These are phyloP conservation scores for Penicillium sp. DNA, from an alignment of 2,329 filamentous ascomycete genomes.

Conservation along the genomic window DNA sequence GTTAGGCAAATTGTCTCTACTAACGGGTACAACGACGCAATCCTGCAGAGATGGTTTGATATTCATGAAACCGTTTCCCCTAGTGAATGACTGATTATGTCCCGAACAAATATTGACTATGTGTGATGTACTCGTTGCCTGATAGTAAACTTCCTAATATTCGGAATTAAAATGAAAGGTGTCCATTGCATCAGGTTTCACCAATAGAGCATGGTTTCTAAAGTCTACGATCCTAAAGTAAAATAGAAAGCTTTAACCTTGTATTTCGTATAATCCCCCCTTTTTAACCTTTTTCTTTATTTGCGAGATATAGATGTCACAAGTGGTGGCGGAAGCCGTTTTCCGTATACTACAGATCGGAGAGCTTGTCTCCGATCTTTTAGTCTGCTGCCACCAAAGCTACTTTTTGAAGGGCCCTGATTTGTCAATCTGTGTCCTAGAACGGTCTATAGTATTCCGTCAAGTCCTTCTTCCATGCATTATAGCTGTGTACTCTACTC, in stretches of 20 bases:
- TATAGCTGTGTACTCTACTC: not conserved
- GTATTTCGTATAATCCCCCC: not conserved
- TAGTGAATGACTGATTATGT: not conserved
- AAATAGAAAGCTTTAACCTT: not conserved
- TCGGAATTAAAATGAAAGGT: not conserved
- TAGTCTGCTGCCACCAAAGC: conserved; percentile 7
- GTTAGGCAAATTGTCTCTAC: not conserved
- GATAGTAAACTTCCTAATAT: not conserved
- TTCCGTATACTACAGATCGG: conserved; percentile 7
- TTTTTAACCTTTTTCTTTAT: not conserved
- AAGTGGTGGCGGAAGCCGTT: conserved; percentile 1
- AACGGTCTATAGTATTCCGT: not conserved
- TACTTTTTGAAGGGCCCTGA: conserved; percentile 15
- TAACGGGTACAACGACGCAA: not conserved
- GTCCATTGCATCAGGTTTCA: not conserved
- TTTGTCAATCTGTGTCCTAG: conserved; percentile 5
- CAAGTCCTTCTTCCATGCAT: not conserved
- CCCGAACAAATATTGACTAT: not conserved
- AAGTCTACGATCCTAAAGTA: conserved; percentile 8
- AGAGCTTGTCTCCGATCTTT: not conserved
- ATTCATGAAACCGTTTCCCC: not conserved
- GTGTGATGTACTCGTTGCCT: not conserved
- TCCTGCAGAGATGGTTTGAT: not conserved
- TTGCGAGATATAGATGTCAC: not conserved
- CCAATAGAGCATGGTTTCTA: not conserved